These are phyloP conservation scores for Pelargonium australe DNA, from an alignment of 441 rosid genomes.

Conservation along the genomic window DNA sequence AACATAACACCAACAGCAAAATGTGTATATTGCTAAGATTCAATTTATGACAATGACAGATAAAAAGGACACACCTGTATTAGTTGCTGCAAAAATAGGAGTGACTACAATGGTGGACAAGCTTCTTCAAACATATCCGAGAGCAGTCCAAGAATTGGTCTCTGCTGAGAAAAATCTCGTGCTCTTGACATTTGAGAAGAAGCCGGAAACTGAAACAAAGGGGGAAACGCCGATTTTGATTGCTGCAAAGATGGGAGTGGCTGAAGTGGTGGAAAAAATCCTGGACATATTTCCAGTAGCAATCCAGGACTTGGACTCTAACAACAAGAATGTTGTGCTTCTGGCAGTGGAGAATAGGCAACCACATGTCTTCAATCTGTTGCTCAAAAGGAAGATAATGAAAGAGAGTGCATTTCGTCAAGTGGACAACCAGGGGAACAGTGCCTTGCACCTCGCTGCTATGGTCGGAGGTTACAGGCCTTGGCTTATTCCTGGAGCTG, in stretches of 20 bases:
- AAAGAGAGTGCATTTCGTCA: constrained; percentile 25
- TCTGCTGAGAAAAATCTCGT: constrained; percentile 16
- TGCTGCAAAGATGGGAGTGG: constrained; percentile 32
- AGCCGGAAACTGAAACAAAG: background rate
- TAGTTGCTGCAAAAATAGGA: constrained; percentile 12
- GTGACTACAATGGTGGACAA: constrained; percentile 16
- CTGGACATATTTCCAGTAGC: constrained; percentile 24
- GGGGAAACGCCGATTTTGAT: constrained; percentile 24
- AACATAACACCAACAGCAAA: too few relatives aligned
- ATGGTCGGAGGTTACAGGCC: constrained; percentile 28
- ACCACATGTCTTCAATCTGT: constrained; percentile 20
- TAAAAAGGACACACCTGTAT: background rate
- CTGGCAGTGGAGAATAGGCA: constrained; percentile 34
- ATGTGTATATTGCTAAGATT: too few relatives aligned
- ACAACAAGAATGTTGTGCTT: constrained; percentile 29
- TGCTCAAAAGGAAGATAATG: constrained; percentile 19
- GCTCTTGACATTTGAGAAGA: constrained; percentile 17
- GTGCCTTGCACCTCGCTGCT: constrained; percentile 47
- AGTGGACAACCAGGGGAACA: constrained; percentile 34
- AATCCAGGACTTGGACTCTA: constrained; percentile 23
- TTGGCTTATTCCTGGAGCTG: constrained; percentile 38
- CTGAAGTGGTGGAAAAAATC: constrained; percentile 26
- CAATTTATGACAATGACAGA: background rate
- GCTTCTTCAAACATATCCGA: constrained; percentile 5
- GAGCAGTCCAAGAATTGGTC: constrained; percentile 19